These are phyloP conservation scores for Wakefieldia striispora DNA, from an alignment of 768 basidiomycete genomes.

Conservation along the genomic window DNA sequence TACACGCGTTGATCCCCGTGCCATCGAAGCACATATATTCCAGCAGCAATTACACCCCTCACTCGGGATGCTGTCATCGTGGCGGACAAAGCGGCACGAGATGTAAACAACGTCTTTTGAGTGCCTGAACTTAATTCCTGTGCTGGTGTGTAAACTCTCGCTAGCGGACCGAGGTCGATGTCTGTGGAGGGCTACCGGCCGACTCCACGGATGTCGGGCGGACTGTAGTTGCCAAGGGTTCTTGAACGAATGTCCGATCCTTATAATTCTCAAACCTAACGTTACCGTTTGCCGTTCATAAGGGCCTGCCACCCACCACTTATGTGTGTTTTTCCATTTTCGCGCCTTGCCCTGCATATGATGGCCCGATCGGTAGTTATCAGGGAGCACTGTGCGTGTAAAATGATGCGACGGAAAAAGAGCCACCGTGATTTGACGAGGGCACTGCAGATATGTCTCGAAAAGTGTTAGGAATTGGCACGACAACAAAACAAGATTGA, in stretches of 20 bases:
- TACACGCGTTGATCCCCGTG: constrained; percentile 27
- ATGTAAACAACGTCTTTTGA: constrained; percentile 6
- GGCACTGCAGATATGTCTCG: constrained; percentile 5
- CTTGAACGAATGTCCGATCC: constrained; percentile 4
- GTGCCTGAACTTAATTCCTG: constrained; percentile 23
- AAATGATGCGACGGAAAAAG: constrained; percentile 22
- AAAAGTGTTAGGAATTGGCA: constrained; percentile 5
- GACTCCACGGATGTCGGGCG: constrained; percentile 1
- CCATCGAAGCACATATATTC: constrained; percentile 18
- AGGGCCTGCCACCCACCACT: not conserved
- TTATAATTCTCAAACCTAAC: constrained; percentile 17
- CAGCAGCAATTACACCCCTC: constrained; percentile 8
- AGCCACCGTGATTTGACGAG: constrained; percentile 7
- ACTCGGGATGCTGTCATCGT: constrained; percentile 30
- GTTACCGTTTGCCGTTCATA: constrained; percentile 18
- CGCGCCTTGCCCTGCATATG: constrained; percentile 21
- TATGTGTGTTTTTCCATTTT: constrained; percentile 22
- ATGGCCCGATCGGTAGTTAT: constrained; percentile 2
- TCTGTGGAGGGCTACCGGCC: constrained; percentile 25
- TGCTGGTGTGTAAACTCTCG: constrained; percentile 17
- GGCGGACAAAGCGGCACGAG: constrained; percentile 17
- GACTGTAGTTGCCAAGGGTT: constrained; percentile 16
- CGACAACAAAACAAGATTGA: constrained; percentile 5
- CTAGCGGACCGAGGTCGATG: constrained; percentile 6
- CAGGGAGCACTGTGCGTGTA: constrained; percentile 4